Evolutionary conservation across 2,329 filamentous ascomycete species (phyloP).

Genomic region (Tympanopsis confertula): DNA sequence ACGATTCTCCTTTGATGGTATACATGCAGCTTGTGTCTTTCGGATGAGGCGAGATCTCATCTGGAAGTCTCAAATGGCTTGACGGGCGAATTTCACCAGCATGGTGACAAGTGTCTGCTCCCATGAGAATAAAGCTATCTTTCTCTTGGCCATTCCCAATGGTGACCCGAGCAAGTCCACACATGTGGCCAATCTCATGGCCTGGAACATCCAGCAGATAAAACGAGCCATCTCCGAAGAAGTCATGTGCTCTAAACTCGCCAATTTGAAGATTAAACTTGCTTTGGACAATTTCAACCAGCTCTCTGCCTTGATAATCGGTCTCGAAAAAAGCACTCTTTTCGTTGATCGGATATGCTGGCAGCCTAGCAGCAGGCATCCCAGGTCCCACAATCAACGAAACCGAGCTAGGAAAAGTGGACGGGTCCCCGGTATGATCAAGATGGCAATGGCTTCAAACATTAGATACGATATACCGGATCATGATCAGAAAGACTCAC

Average conservation of each 20-base stretch:
- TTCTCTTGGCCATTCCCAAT: no score
- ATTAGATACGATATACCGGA: no score
- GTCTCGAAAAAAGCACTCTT: constrained; percentile 19
- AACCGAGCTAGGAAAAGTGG: constrained; percentile 29
- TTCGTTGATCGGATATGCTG: constrained; percentile 29
- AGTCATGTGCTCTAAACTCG: constrained; percentile 23
- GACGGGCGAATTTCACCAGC: constrained; percentile 23
- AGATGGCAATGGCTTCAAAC: constrained; percentile 31
- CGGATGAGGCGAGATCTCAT: no score
- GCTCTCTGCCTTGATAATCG: constrained; percentile 17
- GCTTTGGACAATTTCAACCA: constrained; percentile 9
- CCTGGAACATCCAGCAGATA: constrained; percentile 28
- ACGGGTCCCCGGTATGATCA: constrained; percentile 39
- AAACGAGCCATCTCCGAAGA: constrained; percentile 27
- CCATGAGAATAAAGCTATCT: constrained; percentile 26
- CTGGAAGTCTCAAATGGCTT: constrained; percentile 19
- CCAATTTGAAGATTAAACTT: constrained; percentile 17
- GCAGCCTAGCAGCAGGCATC: constrained; percentile 29
- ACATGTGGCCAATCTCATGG: constrained; percentile 27
- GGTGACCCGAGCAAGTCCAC: constrained; percentile 24
- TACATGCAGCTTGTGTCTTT: no score
- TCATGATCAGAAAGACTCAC: no score
- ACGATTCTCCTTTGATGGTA: no score
- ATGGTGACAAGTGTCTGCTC: constrained; percentile 28
- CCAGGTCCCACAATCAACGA: constrained; percentile 39